Base-by-base conservation (phyloP, 2,329 filamentous ascomycete genomes). In the Aspergillus sp. region DNA sequence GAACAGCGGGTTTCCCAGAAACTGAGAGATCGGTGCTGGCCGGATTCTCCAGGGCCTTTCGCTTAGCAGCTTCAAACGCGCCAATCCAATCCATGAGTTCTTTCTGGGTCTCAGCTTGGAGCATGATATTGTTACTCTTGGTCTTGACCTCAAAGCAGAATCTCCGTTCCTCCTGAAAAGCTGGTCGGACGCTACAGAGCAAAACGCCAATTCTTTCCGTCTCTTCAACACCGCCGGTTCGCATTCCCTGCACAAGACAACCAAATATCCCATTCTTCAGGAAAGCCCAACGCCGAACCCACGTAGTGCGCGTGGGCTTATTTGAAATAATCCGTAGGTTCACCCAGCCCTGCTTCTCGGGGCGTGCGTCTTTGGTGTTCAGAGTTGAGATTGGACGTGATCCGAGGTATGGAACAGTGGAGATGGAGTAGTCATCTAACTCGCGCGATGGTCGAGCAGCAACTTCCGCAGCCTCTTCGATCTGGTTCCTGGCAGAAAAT, bases 61-160 rank as follows among this genome's bases (percentile, higher is more conserved):
- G 92, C 79, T 99, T 99, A 57, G 94, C 93, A 17, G 93, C 87
- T 69, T 99, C 94, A 69, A 99, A 97, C 0, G 94, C 89, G 66
- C 91, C 88, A 59, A 99, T 88, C 95, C 95, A 99, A 70, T 96
- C 91, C 61, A 91, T 93, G n/a, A 99, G 85, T 73, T 98, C 92
- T 54, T 82, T 83, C 74, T 99, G 95, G 0, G 92, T 97, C 75
- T 99, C 95, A 4, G 94, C 91, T 78, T 99, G 95, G 3, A 99
- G 83, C 62, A 97, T 81, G 65, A 97, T 88, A 54, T 89, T 95
- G 65, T 91, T 91, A 71, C 92, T 96, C 77, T 97, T 99, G 2
- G 95, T 99, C 82, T 98, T 99, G 71, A 99, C 91, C 77, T 99
- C 95, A 71, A 99, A 97, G 75, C 95, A 98, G 77, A 98, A 99